Base-by-base conservation (phyloP, 192 early-diverging fungal genomes). In the Ambispora gerdemannii region DNA sequence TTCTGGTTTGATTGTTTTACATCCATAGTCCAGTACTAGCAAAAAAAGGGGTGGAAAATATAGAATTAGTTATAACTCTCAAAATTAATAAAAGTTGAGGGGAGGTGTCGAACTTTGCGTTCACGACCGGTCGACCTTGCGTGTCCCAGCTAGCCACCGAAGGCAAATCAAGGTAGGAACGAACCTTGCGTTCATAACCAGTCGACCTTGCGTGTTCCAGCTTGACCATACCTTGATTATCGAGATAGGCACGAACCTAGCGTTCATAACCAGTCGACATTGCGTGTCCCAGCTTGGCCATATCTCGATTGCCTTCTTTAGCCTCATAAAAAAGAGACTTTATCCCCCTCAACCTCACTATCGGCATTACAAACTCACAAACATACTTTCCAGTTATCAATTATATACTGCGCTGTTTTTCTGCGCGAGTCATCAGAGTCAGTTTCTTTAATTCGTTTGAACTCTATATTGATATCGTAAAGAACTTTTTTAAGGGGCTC, bases 181-280 rank as follows among this genome's bases (percentile, higher is more conserved):
- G 61, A 63, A 63, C 61, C 7, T 63, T 63, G 3, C 61, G 61
- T 63, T 63, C 61, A 63, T 63, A 36, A 31, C 61, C 61, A 36
- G 61, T 63, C 61, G 30, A 63, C 61, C 13, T 63, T 63, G 3
- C 61, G 61, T 63, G 61, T 63, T 28, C 61, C 61, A 63, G 61
- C 61, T 63, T 63, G 61, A n/a, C 61, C 22, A n/a, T n/a, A n/a
- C 27, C 22, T 28, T 28, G 61, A 30, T 30, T 4, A 36, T 63
- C 27, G 28, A 63, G 61, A 63, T 63, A 63, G 13, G 61, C 61
- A 13, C 61, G 61, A 63, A 63, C 61, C 13, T 63, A 28, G 3
- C 61, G 61, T 63, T 63, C 61, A 63, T 63, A n/a, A 69, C 67
- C 67, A 24, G 67, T 69, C 32, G 67, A 53, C 67, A 25, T 69